A percentile compares a stretch with the other conserved stretches of the same genome.
Evolutionary conservation across 2,329 filamentous ascomycete genomes (phyloP).

Genomic region (Chaetothyriales sp.): DNA sequence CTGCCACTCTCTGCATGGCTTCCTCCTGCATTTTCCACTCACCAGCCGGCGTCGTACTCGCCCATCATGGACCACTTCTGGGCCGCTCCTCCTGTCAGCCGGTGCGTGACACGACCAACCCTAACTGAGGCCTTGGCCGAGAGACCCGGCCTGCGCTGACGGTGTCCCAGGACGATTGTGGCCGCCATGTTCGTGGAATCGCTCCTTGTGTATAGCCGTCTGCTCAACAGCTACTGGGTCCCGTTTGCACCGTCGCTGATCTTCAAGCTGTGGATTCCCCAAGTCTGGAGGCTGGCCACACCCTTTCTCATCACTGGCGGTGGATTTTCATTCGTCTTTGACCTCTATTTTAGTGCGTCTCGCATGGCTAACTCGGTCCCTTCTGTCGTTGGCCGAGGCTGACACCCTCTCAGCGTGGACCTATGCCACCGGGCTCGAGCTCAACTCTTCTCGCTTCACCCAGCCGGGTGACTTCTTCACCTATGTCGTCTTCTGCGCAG

Average conservation of each 20-base stretch:
- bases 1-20: background rate
- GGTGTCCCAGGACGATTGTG: slow-evolving; percentile 49
- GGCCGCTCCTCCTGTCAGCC: slow-evolving; percentile 51
- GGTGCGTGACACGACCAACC: slow-evolving; percentile 34
- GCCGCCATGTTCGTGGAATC: slow-evolving; percentile 51
- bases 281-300: slow-evolving; percentile 47
- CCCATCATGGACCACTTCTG: slow-evolving; percentile 47
- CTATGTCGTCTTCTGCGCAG: slow-evolving; percentile 62
- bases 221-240: slow-evolving; percentile 34
- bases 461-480: slow-evolving; percentile 66
- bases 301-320: slow-evolving; percentile 46
- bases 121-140: slow-evolving; percentile 3
- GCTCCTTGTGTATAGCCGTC: slow-evolving; percentile 43
- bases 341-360: slow-evolving; percentile 55
- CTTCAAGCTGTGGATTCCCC: slow-evolving; percentile 41
- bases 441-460: slow-evolving; percentile 54
- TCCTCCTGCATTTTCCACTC: background rate
- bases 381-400: slow-evolving; percentile 18
- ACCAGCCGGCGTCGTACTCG: background rate
- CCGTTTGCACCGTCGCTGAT: slow-evolving; percentile 40
- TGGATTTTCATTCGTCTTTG: slow-evolving; percentile 48
- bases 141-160: slow-evolving; percentile 31
- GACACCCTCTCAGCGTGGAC: slow-evolving; percentile 46
- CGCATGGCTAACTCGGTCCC: slow-evolving; percentile 6
- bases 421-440: slow-evolving; percentile 64